Percentiles rank a stretch among this genome's conserved stretches.
phyloP scores from a whole-genome alignment of 164 flowering plant species.

The Hamamelis virginiana region DNA sequence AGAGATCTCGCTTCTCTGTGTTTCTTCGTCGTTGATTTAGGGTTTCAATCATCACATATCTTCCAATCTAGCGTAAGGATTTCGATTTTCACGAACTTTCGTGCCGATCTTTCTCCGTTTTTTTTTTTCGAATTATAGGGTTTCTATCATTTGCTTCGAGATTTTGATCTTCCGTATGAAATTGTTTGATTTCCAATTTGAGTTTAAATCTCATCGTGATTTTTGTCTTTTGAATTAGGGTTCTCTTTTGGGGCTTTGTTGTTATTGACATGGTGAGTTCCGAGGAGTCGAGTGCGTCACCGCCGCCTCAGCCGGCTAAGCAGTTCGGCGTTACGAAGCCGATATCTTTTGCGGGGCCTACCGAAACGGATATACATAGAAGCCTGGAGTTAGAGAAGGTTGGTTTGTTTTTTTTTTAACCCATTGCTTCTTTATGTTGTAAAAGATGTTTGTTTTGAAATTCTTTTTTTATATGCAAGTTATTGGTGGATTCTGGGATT shows the following conservation, averaged over 20 bases:
- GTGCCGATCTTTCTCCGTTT: not conserved
- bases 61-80: not conserved
- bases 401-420: not conserved
- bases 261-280: conserved; percentile 33
- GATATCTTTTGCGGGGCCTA: conserved; percentile 71
- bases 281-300: conserved; percentile 30
- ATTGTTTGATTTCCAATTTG: not conserved
- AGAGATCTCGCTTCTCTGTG: not conserved
- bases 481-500: conserved; percentile 59
- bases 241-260: conserved; percentile 5
- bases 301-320: conserved; percentile 24
- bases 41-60: not conserved
- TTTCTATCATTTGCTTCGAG: not conserved
- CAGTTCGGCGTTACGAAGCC: conserved; percentile 73
- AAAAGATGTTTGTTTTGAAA: conserved; percentile 1
- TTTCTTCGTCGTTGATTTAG: not conserved
- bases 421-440: not conserved
- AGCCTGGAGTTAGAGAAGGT: conserved; percentile 75
- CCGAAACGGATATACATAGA: conserved; percentile 55
- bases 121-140: not conserved
- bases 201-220: not conserved
- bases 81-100: not conserved
- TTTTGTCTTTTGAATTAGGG: not conserved
- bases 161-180: not conserved
- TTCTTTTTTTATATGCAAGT: conserved; percentile 26